Evolutionary conservation across 768 basidiomycete species (phyloP), one percentile per base, ranked within the genome.

Genomic region (Lactifluus echinatus): DNA sequence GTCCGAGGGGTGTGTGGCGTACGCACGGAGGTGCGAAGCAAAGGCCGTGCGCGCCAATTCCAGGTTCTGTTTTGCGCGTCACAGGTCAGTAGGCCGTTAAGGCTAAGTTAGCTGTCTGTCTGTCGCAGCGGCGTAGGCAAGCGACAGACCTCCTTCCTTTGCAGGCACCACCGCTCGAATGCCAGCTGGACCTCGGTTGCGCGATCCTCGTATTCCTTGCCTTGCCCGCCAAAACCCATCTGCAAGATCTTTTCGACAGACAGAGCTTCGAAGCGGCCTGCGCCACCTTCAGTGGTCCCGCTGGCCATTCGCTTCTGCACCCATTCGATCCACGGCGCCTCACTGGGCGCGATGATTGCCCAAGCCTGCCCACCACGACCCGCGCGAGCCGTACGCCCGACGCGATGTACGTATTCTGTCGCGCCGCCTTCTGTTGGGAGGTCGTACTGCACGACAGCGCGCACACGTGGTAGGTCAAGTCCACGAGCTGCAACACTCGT

Each of bases 401-500:
- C 91, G 46, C 96, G 82, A 73, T 99, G 96, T 10, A 99, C 84
- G 65, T 99, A 98, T 68, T 99, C 96, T 11, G 87, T 96, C 26
- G 85, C 85, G 10, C 96, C 95, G 17, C 93, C 90, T 74, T 99
- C 96, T 0, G 96, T 98, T 0, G 96, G 95, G 21, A 98, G 80
- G 68, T 99, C 96, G 66, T 96, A 96, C 67, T 99, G 96, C 31
- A 98, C 74, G 59, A 99, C 93, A 2, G 91, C 89, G 34, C 87
- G 85, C 7, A 98, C 93, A n/a, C 89, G 79, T 5, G 93, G 93
- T 26, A 99, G 75, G 72, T 98, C 95, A 24, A 99, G 80, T 67
- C 96, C 96, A 67, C 96, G 91, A n/a, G 96, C 93, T 2, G 96
- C 96, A 50, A 99, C 94, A 8, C 93, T 95, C 1, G 96, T 99